Conservation (phyloP, 2,329 filamentous ascomycete species). For the Lasiodiplodia sp. region DNA sequence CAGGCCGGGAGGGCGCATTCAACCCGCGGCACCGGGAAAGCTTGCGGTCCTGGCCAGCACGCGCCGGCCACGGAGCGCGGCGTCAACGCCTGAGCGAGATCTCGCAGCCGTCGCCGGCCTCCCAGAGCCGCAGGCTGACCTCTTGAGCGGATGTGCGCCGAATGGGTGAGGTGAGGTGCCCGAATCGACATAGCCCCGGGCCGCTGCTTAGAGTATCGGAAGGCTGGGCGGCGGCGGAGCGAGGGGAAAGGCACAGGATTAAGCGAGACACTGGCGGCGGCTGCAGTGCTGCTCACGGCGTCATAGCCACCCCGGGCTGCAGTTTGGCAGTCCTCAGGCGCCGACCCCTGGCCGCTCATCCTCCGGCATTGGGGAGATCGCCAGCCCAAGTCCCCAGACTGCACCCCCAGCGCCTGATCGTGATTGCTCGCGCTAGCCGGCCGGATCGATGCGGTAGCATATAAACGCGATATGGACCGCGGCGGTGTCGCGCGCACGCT, state of each 20-base stretch:
- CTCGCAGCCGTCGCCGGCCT: conserved; percentile 9
- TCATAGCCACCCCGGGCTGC: conserved; percentile 18
- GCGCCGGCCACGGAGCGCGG: background rate
- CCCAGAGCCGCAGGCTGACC: conserved; percentile 29
- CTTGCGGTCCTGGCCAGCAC: conserved; percentile 2
- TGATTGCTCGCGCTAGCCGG: background rate
- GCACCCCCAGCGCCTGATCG: background rate
- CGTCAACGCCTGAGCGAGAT: conserved; percentile 7
- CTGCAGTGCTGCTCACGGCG: conserved; percentile 25
- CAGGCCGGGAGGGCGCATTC: conserved; percentile 15
- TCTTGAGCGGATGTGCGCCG: conserved; percentile 12
- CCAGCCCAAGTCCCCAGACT: background rate
- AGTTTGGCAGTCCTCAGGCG: conserved; percentile 17
- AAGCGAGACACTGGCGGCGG: conserved; percentile 31
- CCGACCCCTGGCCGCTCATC: conserved; percentile 24
- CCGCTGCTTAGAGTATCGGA: conserved; percentile 11
- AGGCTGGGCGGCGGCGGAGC: conserved; percentile 28
- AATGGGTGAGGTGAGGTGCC: conserved; percentile 27
- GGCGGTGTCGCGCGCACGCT: conserved; percentile 6
- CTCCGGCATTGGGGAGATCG: conserved; percentile 12
- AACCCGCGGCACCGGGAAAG: conserved; percentile 16
- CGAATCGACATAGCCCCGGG: conserved; percentile 26
- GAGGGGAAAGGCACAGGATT: conserved; percentile 26
- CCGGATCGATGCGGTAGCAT: conserved; percentile 23
- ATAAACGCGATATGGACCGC: conserved; percentile 15